Evolutionary conservation across 83 land plant species (phyloP).

Genomic region (Diphasiastrum complanatum): DNA sequence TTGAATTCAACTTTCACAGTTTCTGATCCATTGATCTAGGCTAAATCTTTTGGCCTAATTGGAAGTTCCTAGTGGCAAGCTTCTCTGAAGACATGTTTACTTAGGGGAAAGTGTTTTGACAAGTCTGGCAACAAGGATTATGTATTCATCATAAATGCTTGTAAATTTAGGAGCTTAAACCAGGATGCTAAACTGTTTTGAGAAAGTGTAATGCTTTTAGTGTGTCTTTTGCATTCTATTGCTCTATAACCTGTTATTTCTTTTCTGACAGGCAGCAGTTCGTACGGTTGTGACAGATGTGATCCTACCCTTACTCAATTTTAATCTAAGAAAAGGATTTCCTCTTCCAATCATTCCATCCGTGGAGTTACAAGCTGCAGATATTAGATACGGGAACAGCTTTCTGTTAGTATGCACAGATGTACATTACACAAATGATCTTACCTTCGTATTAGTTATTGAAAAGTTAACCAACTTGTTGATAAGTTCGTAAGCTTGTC

Average conservation of each 20-base stretch:
- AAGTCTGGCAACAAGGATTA: no score
- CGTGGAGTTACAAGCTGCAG: slow-evolving; percentile 19
- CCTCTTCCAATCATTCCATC: slow-evolving; percentile 25
- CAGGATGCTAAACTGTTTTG: slow-evolving; percentile 15
- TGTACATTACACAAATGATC: slow-evolving; percentile 19
- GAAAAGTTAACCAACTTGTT: no score
- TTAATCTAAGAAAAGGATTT: slow-evolving; percentile 23
- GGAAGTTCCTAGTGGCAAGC: no score
- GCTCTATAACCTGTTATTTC: neutral
- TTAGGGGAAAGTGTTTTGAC: no score
- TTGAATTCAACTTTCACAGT: no score
- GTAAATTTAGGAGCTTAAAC: no score
- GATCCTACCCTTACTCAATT: slow-evolving; percentile 25
- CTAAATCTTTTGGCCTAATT: no score
- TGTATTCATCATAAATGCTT: no score
- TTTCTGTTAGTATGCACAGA: slow-evolving; percentile 29
- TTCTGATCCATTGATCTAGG: no score
- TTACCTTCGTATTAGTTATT: no score
- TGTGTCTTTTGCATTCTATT: neutral
- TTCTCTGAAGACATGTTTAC: no score
- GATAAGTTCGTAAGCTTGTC: no score
- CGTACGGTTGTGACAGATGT: slow-evolving; percentile 21
- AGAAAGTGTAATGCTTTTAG: slow-evolving; percentile 27
- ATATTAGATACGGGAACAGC: slow-evolving; percentile 22
- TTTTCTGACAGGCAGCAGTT: slow-evolving; percentile 8